Percentiles rank a stretch among this genome's conserved stretches.
Conservation (phyloP, 1,139 yeast species). For the Candida tropicalis region DNA sequence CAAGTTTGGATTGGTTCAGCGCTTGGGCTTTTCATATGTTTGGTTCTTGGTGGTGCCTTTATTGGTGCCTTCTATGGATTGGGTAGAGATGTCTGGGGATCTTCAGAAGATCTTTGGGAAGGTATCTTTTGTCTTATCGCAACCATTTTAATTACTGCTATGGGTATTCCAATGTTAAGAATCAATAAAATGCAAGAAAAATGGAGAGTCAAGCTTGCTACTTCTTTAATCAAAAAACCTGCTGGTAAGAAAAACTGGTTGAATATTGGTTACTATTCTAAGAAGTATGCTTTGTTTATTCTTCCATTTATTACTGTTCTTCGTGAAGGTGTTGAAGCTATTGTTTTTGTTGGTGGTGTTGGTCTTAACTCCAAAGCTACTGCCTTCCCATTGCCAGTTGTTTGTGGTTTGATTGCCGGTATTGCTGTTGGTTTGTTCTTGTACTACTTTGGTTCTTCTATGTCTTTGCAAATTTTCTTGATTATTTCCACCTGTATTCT, state of each 20-base stretch:
- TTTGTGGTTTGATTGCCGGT: slow-evolving; percentile 73
- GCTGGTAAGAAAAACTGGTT: slow-evolving; percentile 28
- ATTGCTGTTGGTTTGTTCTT: slow-evolving; percentile 58
- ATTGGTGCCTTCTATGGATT: slow-evolving; percentile 77
- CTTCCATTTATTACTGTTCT: slow-evolving; percentile 78
- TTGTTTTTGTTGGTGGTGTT: slow-evolving; percentile 83
- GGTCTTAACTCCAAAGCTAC: slow-evolving; percentile 75
- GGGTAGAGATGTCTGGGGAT: slow-evolving; percentile 77
- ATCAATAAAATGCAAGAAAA: slow-evolving; percentile 84
- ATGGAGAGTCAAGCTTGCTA: slow-evolving; percentile 84
- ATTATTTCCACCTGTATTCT: slow-evolving; percentile 76
- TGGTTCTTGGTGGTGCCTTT: slow-evolving; percentile 75
- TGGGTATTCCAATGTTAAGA: slow-evolving; percentile 90
- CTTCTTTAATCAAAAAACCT: slow-evolving; percentile 55
- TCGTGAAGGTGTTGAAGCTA: slow-evolving; percentile 88
- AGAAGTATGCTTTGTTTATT: slow-evolving; percentile 72
- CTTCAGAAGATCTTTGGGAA: slow-evolving; percentile 87
- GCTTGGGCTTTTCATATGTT: slow-evolving; percentile 67
- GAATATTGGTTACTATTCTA: slow-evolving; percentile 38
- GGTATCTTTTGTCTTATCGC: slow-evolving; percentile 82
- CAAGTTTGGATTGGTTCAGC: slow-evolving; percentile 81
- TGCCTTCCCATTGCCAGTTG: slow-evolving; percentile 82
- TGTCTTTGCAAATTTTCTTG: slow-evolving; percentile 76
- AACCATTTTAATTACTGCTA: slow-evolving; percentile 71
- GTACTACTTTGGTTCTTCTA: slow-evolving; percentile 70